Conservation (phyloP, 331 rosid species). For the Rhamnella rubrinervis region DNA sequence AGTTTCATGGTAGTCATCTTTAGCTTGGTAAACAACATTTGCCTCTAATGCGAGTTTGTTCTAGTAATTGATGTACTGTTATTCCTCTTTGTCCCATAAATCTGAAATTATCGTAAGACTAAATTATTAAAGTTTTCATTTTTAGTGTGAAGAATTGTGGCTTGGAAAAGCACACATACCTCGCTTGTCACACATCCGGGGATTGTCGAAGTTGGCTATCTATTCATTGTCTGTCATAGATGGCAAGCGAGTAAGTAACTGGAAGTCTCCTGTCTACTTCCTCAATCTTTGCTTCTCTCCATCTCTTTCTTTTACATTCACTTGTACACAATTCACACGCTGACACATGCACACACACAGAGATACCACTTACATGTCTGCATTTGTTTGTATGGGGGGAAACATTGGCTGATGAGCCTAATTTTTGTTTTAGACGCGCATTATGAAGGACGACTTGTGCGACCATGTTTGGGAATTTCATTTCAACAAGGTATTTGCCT, state of each 20-base stretch:
- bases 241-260: slow-evolving; percentile 39
- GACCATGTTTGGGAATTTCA: slow-evolving; percentile 54
- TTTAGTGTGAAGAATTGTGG: slow-evolving; percentile 44
- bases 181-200: slow-evolving; percentile 23
- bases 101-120: neutral
- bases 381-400: neutral
- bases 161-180: slow-evolving; percentile 56
- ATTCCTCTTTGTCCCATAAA: neutral
- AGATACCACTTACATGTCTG: neutral
- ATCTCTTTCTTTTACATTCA: neutral
- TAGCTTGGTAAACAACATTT: neutral
- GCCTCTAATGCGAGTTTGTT: too few species aligned
- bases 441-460: slow-evolving; percentile 43
- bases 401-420: slow-evolving; percentile 4
- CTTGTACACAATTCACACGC: too few species aligned
- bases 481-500: slow-evolving; percentile 40
- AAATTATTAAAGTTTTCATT: neutral
- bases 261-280: neutral
- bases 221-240: slow-evolving; percentile 43
- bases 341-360: neutral
- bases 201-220: slow-evolving; percentile 41
- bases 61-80: neutral
- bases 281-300: neutral
- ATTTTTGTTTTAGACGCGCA: slow-evolving; percentile 31
- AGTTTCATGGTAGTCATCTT: neutral